Evolutionary conservation across 768 basidiomycete genomes (phyloP).

Genomic region (Xerocomus brunneocitrinus): DNA sequence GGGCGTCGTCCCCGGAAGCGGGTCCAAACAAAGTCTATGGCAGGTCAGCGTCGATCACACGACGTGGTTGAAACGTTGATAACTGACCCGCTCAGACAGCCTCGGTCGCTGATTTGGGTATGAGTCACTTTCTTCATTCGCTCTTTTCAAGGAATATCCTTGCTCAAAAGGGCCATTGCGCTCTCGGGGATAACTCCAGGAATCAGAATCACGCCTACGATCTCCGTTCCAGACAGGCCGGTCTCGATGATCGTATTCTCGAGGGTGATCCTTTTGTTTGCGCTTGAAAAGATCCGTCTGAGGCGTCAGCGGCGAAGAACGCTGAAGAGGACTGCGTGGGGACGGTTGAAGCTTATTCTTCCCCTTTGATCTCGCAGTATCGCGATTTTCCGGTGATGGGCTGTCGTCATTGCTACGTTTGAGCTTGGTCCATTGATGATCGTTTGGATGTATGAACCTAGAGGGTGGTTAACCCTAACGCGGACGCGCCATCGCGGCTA

Average conservation of each 20-base stretch:
- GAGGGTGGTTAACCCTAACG: constrained; percentile 6
- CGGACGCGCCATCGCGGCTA: constrained; percentile 4
- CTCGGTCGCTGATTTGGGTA: constrained; percentile 28
- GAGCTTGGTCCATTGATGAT: constrained; percentile 37
- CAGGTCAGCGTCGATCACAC: constrained; percentile 9
- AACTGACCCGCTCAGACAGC: constrained; percentile 26
- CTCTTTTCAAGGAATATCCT: constrained; percentile 22
- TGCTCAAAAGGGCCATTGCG: constrained; percentile 13
- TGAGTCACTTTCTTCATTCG: constrained; percentile 19
- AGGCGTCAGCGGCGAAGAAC: constrained; percentile 37
- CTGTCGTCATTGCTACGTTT: constrained; percentile 15
- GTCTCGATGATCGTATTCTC: constrained; percentile 22
- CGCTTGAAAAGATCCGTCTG: constrained; percentile 43
- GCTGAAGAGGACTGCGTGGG: constrained; percentile 16
- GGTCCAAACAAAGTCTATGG: constrained; percentile 13
- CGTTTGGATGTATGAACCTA: constrained; percentile 50
- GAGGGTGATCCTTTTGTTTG: constrained; percentile 21
- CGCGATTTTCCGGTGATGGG: constrained; percentile 21
- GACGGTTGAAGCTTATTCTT: constrained; percentile 20
- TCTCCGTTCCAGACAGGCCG: constrained; percentile 17
- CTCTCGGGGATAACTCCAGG: constrained; percentile 20
- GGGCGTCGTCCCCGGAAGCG: constrained; percentile 1
- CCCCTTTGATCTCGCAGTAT: constrained; percentile 18
- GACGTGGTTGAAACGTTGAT: neutral
- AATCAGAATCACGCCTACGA: constrained; percentile 23